These are phyloP conservation scores for Colletotrichum caudatum DNA, from an alignment of 2,329 filamentous ascomycete genomes.

Conservation along the genomic window DNA sequence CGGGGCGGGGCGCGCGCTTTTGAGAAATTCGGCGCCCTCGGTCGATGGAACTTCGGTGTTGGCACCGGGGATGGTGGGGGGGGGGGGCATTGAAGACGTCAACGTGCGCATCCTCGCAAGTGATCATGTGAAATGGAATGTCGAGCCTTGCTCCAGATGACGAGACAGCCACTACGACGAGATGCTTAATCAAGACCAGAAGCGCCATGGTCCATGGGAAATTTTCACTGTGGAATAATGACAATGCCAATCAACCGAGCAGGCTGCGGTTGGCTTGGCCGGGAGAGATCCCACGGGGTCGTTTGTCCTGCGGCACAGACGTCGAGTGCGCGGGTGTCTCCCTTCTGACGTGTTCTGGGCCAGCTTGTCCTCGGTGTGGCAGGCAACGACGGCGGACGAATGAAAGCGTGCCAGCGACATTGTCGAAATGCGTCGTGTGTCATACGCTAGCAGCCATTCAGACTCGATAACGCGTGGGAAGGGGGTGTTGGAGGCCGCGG, in stretches of 20 bases:
- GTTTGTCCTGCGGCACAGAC: conserved; percentile 9
- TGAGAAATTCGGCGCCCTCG: background rate
- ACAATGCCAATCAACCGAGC: background rate
- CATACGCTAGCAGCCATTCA: background rate
- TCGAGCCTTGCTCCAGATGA: background rate
- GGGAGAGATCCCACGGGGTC: conserved; percentile 18
- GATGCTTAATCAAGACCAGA: background rate
- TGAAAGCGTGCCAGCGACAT: conserved; percentile 34
- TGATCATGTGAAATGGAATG: background rate
- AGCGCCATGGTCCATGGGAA: conserved; percentile 6
- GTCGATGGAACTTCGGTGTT: background rate
- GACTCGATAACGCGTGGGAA: background rate
- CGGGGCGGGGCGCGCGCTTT: background rate
- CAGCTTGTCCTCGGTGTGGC: conserved; percentile 27
- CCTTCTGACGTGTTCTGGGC: conserved; percentile 32
- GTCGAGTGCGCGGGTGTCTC: background rate
- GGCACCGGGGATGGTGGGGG: background rate
- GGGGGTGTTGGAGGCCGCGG: background rate
- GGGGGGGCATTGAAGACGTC: background rate
- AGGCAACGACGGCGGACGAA: conserved; percentile 20
- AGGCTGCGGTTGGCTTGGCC: conserved; percentile 14
- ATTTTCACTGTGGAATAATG: background rate
- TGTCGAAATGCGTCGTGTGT: conserved; percentile 16
- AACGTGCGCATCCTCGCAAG: background rate
- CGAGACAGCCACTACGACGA: conserved; percentile 1